Conservation (phyloP, 352 stramenopile genomes). For the Phytophthora litchii region DNA sequence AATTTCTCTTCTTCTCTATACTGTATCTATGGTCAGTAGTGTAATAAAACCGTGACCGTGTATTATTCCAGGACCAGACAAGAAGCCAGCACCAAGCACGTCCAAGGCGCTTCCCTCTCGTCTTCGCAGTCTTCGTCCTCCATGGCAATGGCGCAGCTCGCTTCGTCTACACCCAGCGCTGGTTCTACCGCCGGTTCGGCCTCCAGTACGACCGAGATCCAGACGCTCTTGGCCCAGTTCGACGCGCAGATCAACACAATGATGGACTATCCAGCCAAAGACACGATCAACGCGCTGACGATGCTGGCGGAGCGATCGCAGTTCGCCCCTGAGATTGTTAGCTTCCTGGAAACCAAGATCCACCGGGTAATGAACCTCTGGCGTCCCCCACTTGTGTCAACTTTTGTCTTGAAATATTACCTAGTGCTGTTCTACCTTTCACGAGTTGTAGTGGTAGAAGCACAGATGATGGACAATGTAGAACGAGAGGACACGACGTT, state of each 20-base stretch:
- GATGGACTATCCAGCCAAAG: constrained; percentile 87
- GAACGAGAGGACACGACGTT: too few species aligned
- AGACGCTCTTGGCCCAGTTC: constrained; percentile 74
- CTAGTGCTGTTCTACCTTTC: not conserved
- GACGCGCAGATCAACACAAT: constrained; percentile 87
- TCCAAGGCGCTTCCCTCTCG: not conserved
- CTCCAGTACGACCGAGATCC: constrained; percentile 39
- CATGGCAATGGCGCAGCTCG: constrained; percentile 63
- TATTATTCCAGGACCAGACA: constrained; percentile 27
- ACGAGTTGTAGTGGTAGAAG: not conserved
- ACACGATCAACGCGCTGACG: constrained; percentile 90
- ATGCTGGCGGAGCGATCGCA: constrained; percentile 81
- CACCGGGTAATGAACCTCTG: constrained; percentile 64
- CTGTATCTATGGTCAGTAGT: not conserved
- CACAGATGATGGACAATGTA: too few species aligned
- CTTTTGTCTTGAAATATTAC: not conserved
- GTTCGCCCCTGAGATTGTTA: constrained; percentile 84
- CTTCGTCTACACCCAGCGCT: constrained; percentile 22
- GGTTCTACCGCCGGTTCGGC: not conserved
- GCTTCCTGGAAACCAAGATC: constrained; percentile 91
- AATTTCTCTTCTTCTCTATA: not conserved
- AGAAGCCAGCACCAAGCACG: constrained; percentile 32
- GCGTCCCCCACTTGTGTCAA: not conserved
- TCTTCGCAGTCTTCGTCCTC: constrained; percentile 1
- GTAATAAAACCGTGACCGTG: not conserved